Base-by-base conservation (phyloP, 2,329 filamentous ascomycete genomes). In the Calonectria hawksworthii region DNA sequence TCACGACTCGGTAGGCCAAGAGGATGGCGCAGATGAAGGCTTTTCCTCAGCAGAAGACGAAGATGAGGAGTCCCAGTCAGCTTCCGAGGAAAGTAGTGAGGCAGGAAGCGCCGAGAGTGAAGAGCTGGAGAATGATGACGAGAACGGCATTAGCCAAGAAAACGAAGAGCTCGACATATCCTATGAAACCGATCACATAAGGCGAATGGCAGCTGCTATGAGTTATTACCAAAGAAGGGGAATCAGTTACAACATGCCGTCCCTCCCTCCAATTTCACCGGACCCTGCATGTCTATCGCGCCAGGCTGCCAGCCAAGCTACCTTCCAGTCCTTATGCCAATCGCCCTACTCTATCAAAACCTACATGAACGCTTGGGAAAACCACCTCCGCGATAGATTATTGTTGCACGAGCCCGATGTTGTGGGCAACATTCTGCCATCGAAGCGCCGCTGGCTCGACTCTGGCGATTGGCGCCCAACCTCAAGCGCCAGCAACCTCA, bases 341-440 rank as follows among this genome's bases (percentile, higher is more conserved):
- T 68, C 72, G 1, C 74, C 76, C 18, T 76, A 68, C 70, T 79
- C 78, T 18, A 52, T 79, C 56, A 14, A 9, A 1, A 26, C 47
- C 8, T 78, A 76, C 68, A 74, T 72, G 36, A 5, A 9, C 9
- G 23, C 18, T 9, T 78, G 74, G 74, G 50, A 74, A 26, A 21
- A 0, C 2, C 66, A 72, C 32, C 36, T 69, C 18, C 7, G 30
- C 21, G 10, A 28, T 4, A 32, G 44, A n/a, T 23, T 50, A 14
- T n/a, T 36, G 16, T 11, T 26, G 2, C 11, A 3, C 8, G 16
- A 54, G 16, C 16, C 23, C 21, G 65, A 16, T 3, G 14, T 23
- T 26, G 8, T 11, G 34, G 59, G 16, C 7, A 59, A 28, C n/a
- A 21, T n/a, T 23, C 52, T 51, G 51, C 23, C 77, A 21, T 28